Evolutionary conservation across 805 yeast genomes (phyloP).

Genomic region (Metschnikowia cubensis): DNA sequence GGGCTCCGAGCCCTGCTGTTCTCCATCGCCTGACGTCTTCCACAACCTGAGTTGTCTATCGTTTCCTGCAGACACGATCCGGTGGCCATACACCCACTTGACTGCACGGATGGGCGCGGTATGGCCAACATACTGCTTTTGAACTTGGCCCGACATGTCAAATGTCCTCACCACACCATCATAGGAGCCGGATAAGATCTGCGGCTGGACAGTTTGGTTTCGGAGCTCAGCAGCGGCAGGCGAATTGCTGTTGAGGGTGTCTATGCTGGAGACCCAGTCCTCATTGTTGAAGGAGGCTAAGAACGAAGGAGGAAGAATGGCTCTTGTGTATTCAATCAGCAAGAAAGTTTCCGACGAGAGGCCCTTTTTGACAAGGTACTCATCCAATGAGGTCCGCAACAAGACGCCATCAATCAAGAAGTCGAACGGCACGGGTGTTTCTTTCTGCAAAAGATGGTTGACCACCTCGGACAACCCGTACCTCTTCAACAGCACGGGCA

Average conservation of each 20-base stretch:
- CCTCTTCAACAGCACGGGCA: slow-evolving; percentile 81
- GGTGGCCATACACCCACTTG: slow-evolving; percentile 68
- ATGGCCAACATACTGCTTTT: slow-evolving; percentile 82
- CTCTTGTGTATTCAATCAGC: slow-evolving; percentile 84
- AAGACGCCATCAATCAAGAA: slow-evolving; percentile 84
- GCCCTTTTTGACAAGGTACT: slow-evolving; percentile 71
- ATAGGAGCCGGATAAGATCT: slow-evolving; percentile 82
- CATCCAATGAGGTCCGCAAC: slow-evolving; percentile 72
- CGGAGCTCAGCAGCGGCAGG: slow-evolving; percentile 18
- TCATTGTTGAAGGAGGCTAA: slow-evolving; percentile 85
- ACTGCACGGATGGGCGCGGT: slow-evolving; percentile 82
- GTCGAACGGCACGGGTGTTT: slow-evolving; percentile 79
- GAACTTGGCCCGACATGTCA: slow-evolving; percentile 75
- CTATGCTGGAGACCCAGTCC: slow-evolving; percentile 89
- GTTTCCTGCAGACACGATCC: slow-evolving; percentile 80
- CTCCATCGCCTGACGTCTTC: slow-evolving; percentile 46
- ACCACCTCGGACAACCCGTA: slow-evolving; percentile 94
- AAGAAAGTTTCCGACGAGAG: slow-evolving; percentile 77
- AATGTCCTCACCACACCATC: slow-evolving; percentile 93
- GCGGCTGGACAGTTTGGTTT: slow-evolving; percentile 34
- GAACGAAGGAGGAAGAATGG: slow-evolving; percentile 91
- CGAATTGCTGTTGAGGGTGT: slow-evolving; percentile 41
- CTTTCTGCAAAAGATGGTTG: slow-evolving; percentile 72
- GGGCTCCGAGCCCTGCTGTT: slow-evolving; percentile 33
- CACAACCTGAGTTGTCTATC: slow-evolving; percentile 88